Percentiles rank a stretch among this genome's conserved stretches.
phyloP scores from a whole-genome alignment of 192 early-diverging fungal genomes.

The Diversispora epigaea region DNA sequence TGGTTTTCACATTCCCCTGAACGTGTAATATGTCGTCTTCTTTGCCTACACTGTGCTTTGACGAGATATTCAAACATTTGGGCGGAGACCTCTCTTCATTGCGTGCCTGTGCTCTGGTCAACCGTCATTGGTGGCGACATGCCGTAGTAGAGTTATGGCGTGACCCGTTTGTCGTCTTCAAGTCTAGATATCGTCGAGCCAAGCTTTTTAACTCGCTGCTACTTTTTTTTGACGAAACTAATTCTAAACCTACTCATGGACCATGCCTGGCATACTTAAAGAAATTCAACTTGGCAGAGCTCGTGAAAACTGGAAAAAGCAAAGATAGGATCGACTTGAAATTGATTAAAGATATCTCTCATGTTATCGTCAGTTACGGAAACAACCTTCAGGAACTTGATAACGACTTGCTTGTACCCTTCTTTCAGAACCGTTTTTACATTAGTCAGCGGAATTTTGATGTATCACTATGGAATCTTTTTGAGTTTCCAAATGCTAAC shows the following conservation, averaged over 20 bases:
- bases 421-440: constrained; percentile 9
- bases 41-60: neutral
- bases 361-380: neutral
- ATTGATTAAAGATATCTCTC: neutral
- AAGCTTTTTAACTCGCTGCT: neutral
- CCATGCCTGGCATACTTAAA: neutral
- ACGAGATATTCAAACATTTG: neutral
- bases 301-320: neutral
- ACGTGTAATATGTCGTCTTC: neutral
- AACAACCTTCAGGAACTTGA: neutral
- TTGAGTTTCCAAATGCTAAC: neutral
- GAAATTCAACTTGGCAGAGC: neutral
- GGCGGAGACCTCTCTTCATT: neutral
- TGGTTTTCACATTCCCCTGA: too few relatives aligned
- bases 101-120: neutral
- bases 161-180: neutral
- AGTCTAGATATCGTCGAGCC: neutral
- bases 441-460: neutral
- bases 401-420: neutral
- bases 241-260: neutral
- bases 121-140: neutral
- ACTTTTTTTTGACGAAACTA: neutral
- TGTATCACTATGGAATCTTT: neutral
- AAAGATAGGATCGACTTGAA: neutral
- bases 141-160: constrained; percentile 1